A percentile compares a stretch with the other conserved stretches of the same genome.
These are phyloP conservation scores for Trichomonas gallinae DNA, from an alignment of 208 protist genomes.

Conservation along the genomic window DNA sequence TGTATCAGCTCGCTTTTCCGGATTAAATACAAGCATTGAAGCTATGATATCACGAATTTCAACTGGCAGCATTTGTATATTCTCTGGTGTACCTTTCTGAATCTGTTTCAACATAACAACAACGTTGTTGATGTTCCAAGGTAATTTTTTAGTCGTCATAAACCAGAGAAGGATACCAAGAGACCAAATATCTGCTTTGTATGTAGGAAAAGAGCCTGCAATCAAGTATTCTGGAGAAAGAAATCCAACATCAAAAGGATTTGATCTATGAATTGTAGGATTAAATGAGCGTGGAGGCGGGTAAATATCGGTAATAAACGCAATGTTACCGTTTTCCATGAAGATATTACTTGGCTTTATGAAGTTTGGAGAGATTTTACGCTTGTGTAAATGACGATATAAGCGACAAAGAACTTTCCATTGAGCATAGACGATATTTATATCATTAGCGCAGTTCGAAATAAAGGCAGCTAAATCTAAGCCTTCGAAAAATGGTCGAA, in stretches of 20 bases:
- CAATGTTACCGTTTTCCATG: background rate
- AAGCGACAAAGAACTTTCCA: background rate
- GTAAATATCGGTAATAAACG: background rate
- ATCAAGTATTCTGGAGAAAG: background rate
- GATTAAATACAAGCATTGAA: background rate
- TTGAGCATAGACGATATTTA: background rate
- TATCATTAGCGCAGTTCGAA: background rate
- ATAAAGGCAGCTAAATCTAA: background rate
- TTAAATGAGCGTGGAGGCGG: background rate
- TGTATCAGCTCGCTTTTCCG: background rate
- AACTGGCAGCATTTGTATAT: background rate
- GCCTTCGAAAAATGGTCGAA: background rate
- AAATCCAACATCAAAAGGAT: background rate
- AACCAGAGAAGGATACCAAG: background rate
- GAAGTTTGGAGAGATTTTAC: background rate
- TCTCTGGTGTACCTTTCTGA: background rate
- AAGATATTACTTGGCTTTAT: slow-evolving; percentile 11
- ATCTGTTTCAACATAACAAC: background rate
- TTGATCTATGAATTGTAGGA: background rate
- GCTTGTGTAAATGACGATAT: background rate
- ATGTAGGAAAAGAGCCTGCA: too few species aligned
- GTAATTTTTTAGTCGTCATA: background rate
- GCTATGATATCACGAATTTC: background rate
- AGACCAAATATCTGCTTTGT: background rate
- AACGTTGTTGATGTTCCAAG: background rate